phyloP scores from a whole-genome alignment of 164 flowering plant genomes.

The Aristolochia contorta region DNA sequence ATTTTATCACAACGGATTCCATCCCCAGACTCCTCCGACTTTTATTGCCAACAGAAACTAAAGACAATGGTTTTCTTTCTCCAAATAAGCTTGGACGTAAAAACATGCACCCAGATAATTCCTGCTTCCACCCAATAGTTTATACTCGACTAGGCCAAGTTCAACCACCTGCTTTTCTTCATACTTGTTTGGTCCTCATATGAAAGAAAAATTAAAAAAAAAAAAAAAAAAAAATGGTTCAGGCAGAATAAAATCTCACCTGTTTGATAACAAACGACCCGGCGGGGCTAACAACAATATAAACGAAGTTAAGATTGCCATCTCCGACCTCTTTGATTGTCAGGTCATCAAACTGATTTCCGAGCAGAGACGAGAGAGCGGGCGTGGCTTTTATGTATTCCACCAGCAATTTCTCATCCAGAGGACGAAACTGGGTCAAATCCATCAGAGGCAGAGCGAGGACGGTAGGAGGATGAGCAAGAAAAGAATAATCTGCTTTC shows the following conservation, averaged over 20 bases:
- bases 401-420: constrained; percentile 56
- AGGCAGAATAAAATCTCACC: constrained; percentile 16
- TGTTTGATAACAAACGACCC: constrained; percentile 58
- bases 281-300: constrained; percentile 30
- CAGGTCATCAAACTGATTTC: constrained; percentile 31
- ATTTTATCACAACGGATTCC: too few species aligned
- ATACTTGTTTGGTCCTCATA: too few species aligned
- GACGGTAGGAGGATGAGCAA: not conserved
- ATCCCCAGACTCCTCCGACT: too few species aligned
- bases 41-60: too few species aligned
- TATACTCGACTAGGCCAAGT: too few species aligned
- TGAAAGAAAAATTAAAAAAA: too few species aligned
- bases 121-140: too few species aligned
- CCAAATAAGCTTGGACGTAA: too few species aligned
- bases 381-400: constrained; percentile 75
- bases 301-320: constrained; percentile 72
- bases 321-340: constrained; percentile 86
- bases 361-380: constrained; percentile 45
- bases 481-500: not conserved
- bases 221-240: not conserved
- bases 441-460: constrained; percentile 19
- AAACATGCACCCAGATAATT: too few species aligned
- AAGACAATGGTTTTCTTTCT: too few species aligned
- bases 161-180: too few species aligned
- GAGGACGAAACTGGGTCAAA: constrained; percentile 44